Conservation (phyloP, 768 basidiomycete species). For the Macrolepiota dolichaula region DNA sequence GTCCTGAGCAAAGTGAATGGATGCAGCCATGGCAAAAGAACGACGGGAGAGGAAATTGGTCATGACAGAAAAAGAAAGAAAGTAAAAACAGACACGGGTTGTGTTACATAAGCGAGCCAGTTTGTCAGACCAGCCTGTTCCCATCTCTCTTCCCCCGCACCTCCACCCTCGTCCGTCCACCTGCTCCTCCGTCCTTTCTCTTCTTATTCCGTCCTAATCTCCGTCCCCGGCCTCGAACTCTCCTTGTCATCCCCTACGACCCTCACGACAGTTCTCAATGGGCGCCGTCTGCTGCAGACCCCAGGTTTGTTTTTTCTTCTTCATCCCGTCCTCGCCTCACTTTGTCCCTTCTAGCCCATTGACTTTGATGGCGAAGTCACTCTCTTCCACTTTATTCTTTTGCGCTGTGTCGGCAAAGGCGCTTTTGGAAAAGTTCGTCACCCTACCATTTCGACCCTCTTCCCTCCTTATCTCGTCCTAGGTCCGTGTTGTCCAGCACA, state of each 20-base stretch:
- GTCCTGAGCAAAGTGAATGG: background rate
- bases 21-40: background rate
- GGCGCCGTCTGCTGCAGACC: slow-evolving; percentile 85
- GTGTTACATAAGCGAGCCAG: slow-evolving; percentile 10
- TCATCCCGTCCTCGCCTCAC: background rate
- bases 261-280: slow-evolving; percentile 38
- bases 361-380: slow-evolving; percentile 96
- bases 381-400: slow-evolving; percentile 93
- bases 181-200: background rate
- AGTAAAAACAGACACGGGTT: background rate
- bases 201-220: background rate
- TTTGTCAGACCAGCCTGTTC: slow-evolving; percentile 1
- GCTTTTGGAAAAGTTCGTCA: slow-evolving; percentile 91
- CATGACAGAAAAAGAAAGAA: slow-evolving; percentile 6
- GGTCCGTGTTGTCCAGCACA: slow-evolving; percentile 99
- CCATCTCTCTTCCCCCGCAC: slow-evolving; percentile 5
- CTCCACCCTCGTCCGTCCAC: slow-evolving; percentile 4
- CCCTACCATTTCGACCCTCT: slow-evolving; percentile 12
- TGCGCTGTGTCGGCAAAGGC: slow-evolving; percentile 97
- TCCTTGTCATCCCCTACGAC: slow-evolving; percentile 3
- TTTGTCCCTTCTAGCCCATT: slow-evolving; percentile 58
- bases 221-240: background rate
- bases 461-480: slow-evolving; percentile 28
- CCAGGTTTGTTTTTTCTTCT: slow-evolving; percentile 43
- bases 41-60: background rate